A percentile compares a stretch with the other conserved stretches of the same genome.
These are phyloP conservation scores for Talaromyces sp. DNA, from an alignment of 2,329 filamentous ascomycete species.

Conservation along the genomic window DNA sequence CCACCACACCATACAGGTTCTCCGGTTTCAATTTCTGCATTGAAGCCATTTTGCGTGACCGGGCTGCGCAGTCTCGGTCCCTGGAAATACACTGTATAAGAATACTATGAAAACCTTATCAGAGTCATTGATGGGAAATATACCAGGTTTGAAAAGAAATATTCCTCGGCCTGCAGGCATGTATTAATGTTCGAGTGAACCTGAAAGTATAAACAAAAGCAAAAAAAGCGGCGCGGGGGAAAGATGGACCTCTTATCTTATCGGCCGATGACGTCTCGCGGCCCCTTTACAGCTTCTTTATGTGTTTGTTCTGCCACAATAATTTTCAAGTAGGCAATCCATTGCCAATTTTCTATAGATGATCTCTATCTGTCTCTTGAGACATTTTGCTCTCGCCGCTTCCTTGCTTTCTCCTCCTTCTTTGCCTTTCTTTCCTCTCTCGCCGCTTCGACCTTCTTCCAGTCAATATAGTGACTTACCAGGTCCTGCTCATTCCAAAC, in stretches of 20 bases:
- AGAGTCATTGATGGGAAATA: not conserved
- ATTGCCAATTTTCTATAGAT: not conserved
- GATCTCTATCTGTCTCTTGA: not conserved
- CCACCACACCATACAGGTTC: slow-evolving; percentile 37
- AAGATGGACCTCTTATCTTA: not conserved
- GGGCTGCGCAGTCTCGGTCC: no score
- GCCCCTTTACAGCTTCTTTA: not conserved
- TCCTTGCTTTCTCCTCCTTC: not conserved
- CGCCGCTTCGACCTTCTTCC: not conserved
- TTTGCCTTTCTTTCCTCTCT: no score
- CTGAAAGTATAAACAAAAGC: not conserved
- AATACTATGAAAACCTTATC: not conserved
- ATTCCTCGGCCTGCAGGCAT: not conserved
- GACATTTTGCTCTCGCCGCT: not conserved
- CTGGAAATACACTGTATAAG: no score
- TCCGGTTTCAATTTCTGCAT: slow-evolving; percentile 4
- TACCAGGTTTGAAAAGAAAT: not conserved
- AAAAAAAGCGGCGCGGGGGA: not conserved
- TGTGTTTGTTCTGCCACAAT: not conserved
- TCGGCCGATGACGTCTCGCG: not conserved
- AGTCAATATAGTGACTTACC: not conserved
- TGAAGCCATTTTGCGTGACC: slow-evolving; percentile 12
- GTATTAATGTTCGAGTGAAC: not conserved
- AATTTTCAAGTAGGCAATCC: not conserved
- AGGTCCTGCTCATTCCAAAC: not conserved